phyloP scores from a whole-genome alignment of 306 rosid species.

The Quercus mongolica region DNA sequence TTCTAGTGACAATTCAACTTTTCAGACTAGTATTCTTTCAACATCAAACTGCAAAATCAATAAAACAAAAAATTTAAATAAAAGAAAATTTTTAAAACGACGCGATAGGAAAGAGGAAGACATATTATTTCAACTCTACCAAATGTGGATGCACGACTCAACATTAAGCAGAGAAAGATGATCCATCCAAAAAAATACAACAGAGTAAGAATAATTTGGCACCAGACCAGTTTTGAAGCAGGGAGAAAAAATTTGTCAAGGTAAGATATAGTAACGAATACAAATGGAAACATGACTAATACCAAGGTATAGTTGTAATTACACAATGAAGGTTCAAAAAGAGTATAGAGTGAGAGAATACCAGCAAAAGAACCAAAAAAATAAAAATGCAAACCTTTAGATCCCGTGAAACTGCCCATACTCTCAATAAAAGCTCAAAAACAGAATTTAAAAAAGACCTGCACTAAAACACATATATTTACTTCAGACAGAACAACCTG shows the following conservation, averaged over 20 bases:
- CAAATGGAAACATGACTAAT: background rate
- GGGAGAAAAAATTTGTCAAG: background rate
- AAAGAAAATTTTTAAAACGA: background rate
- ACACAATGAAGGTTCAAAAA: background rate
- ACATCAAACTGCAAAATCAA: background rate
- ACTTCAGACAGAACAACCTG: slow-evolving; percentile 33
- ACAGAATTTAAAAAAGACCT: slow-evolving; percentile 97
- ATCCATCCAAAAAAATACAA: background rate
- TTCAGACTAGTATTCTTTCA: background rate
- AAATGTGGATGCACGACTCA: background rate
- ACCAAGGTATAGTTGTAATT: background rate
- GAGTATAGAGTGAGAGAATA: background rate
- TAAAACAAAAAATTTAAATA: background rate
- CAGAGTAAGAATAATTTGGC: background rate
- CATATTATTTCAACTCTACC: slow-evolving; percentile 2
- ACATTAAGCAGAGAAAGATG: background rate
- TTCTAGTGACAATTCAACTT: background rate
- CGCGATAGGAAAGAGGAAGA: slow-evolving; percentile 6
- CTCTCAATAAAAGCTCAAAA: slow-evolving; percentile 88
- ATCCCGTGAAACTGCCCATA: slow-evolving; percentile 93
- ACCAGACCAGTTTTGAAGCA: background rate
- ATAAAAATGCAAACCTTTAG: slow-evolving; percentile 55
- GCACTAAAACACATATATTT: slow-evolving; percentile 40
- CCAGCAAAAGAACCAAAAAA: slow-evolving; percentile 1
- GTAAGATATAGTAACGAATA: background rate